Evolutionary conservation across 2,329 filamentous ascomycete genomes (phyloP).

Genomic region (Sporothrix humicola): DNA sequence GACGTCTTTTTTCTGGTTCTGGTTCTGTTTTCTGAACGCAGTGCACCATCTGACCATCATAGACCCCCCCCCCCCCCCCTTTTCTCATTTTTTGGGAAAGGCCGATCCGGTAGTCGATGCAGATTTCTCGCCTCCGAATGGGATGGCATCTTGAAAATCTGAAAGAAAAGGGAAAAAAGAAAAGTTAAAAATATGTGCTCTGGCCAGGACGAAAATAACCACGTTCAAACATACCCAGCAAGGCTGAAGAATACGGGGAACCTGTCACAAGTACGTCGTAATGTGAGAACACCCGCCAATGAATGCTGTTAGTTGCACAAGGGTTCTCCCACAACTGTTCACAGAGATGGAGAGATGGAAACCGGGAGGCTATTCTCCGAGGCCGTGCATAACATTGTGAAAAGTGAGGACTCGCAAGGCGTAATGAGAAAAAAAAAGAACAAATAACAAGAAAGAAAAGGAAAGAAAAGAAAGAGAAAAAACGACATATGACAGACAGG

Average conservation of each 20-base stretch:
- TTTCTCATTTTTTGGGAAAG: background rate
- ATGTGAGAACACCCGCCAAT: no score
- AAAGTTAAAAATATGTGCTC: background rate
- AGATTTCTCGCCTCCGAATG: background rate
- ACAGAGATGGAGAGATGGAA: background rate
- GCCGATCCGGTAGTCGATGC: slow-evolving; percentile 19
- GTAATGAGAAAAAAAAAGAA: no score
- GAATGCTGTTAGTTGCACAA: background rate
- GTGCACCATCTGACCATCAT: background rate
- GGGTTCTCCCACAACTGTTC: background rate
- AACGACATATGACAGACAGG: no score
- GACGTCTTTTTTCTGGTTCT: background rate
- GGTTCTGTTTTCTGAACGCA: background rate
- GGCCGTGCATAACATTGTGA: background rate
- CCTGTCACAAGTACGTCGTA: no score
- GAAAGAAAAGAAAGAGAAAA: background rate
- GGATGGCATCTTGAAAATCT: no score
- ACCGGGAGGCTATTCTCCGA: background rate
- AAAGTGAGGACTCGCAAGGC: background rate
- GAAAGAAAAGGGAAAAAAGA: background rate
- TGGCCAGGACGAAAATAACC: no score
- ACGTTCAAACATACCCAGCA: no score
- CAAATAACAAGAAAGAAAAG: background rate
- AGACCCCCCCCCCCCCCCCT: no score
- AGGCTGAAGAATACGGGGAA: background rate